These are phyloP conservation scores for Ceratobasidium sp. DNA, from an alignment of 1,284 basidiomycete genomes.

Conservation along the genomic window DNA sequence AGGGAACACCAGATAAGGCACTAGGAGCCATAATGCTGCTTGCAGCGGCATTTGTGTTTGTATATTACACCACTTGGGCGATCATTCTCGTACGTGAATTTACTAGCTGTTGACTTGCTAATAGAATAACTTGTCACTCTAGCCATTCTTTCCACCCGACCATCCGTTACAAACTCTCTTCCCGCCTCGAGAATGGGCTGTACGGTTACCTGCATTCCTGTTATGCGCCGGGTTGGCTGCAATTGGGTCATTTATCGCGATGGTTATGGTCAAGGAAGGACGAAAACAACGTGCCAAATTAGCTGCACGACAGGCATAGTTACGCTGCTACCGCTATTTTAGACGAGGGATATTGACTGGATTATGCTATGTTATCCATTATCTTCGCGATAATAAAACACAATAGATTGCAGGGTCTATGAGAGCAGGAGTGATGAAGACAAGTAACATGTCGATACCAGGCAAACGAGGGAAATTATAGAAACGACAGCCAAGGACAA, in stretches of 20 bases:
- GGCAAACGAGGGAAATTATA: background rate
- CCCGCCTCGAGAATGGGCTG: constrained; percentile 90
- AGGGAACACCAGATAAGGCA: constrained; percentile 86
- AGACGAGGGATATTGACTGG: too few relatives aligned
- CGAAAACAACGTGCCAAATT: constrained; percentile 61
- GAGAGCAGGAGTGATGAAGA: constrained; percentile 20
- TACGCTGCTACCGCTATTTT: background rate
- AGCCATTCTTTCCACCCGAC: constrained; percentile 87
- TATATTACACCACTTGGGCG: constrained; percentile 93
- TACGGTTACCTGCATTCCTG: constrained; percentile 85
- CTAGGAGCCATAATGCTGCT: constrained; percentile 85
- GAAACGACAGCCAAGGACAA: background rate
- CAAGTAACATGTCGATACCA: background rate
- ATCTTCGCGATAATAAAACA: constrained; percentile 16
- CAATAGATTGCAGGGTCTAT: constrained; percentile 36
- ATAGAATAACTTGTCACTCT: constrained; percentile 40
- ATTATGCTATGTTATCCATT: background rate
- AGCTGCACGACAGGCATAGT: constrained; percentile 43
- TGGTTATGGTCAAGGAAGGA: constrained; percentile 81
- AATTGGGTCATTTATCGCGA: constrained; percentile 83
- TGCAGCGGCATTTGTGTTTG: constrained; percentile 79
- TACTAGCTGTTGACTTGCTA: constrained; percentile 16
- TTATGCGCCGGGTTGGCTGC: constrained; percentile 82
- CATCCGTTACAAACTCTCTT: constrained; percentile 83
- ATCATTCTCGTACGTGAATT: constrained; percentile 77